Percentiles rank a stretch among this genome's conserved stretches.
Conservation (phyloP, 2,329 filamentous ascomycete species). For the Alternaria arbusti region DNA sequence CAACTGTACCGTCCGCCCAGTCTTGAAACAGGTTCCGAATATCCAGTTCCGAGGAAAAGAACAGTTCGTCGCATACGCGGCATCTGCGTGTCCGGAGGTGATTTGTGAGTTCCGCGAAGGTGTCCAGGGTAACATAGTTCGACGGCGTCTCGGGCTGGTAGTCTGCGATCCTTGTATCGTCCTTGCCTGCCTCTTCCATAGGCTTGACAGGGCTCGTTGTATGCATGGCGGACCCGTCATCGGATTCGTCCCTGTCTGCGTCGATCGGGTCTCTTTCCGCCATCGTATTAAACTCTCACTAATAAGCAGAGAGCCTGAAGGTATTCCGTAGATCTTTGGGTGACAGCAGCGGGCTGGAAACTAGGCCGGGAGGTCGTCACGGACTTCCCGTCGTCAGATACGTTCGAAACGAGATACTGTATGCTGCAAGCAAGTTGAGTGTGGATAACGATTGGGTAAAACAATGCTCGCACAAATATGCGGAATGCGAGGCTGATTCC, state of each 20-base stretch:
- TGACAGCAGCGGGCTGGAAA: background rate
- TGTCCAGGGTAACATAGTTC: background rate
- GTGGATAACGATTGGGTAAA: background rate
- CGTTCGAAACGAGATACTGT: background rate
- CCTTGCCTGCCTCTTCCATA: background rate
- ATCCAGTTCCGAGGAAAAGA: constrained; percentile 17
- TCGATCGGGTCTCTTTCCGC: background rate
- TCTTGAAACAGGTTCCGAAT: constrained; percentile 16
- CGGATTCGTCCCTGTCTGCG: background rate
- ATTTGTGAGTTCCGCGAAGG: constrained; percentile 15
- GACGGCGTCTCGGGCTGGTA: constrained; percentile 6
- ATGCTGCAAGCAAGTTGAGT: background rate
- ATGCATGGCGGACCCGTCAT: background rate
- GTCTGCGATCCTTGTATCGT: background rate
- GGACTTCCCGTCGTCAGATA: background rate
- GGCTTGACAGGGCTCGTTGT: background rate
- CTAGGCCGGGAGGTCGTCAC: background rate
- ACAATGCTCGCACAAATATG: background rate
- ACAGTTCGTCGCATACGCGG: constrained; percentile 8
- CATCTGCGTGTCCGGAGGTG: constrained; percentile 21
- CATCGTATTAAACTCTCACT: background rate
- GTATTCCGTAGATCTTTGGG: background rate
- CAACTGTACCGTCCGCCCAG: constrained; percentile 16
- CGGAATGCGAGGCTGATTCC: background rate
- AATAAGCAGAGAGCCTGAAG: background rate